These are phyloP conservation scores for Triticum dicoccoides DNA, from an alignment of 176 grass and related monocot genomes.

Conservation along the genomic window DNA sequence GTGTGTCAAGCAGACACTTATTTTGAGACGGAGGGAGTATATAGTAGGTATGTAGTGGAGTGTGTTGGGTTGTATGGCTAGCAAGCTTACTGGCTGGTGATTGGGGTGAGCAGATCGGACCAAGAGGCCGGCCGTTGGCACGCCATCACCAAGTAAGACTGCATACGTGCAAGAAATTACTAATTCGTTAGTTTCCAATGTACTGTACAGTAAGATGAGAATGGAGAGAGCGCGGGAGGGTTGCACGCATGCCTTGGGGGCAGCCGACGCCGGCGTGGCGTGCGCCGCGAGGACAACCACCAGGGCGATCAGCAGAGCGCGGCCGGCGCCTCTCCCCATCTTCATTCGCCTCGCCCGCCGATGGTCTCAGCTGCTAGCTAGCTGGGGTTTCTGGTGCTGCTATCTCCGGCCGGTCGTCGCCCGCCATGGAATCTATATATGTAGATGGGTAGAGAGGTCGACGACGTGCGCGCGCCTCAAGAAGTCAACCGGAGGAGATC, in stretches of 20 bases:
- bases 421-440: no score
- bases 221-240: neutral
- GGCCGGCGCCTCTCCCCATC: neutral
- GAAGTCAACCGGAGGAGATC: no score
- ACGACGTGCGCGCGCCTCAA: no score
- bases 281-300: constrained; percentile 21
- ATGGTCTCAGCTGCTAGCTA: no score
- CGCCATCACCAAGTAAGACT: constrained; percentile 13
- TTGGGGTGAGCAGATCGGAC: neutral
- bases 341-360: no score
- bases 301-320: neutral
- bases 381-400: no score
- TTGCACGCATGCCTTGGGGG: neutral
- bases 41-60: no score
- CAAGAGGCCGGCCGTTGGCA: neutral
- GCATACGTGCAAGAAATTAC: neutral
- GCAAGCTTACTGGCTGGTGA: neutral
- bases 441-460: no score
- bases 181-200: neutral
- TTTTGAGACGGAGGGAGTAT: no score
- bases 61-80: neutral
- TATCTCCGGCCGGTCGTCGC: no score
- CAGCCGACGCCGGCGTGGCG: constrained; percentile 2
- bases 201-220: neutral
- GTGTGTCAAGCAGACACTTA: no score